Evolutionary conservation across 108 stramenopile genomes (phyloP), one percentile per base, ranked within the genome.

Genomic region (Asterionellopsis glacialis): DNA sequence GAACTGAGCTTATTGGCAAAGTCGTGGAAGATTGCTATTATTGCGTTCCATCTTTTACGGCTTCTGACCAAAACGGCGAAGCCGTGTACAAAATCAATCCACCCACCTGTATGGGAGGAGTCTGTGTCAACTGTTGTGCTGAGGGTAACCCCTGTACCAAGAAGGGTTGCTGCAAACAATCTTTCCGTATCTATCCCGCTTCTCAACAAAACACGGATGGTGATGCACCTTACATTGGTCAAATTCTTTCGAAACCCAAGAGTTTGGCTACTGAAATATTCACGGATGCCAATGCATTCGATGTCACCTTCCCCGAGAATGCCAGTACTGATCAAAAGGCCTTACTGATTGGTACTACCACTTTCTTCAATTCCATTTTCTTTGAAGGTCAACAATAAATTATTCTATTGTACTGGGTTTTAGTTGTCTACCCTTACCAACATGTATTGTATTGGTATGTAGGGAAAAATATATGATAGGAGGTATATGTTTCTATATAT

Each of bases 131-230:
- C 45, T 84, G 76, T 58, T 81, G 72, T 43, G 71, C 82, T 41
- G 84, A 83, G 49, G 88, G 84, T 33, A 81, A 81, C 42, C 85
- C 85, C 16, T 82, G 79, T 45, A 47, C n/a, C 41, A 77, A 81
- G 41, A 70, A 81, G 39, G 88, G 84, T 26, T 90, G 88, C 59
- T 84, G 80, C 73, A 83, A 85, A 64, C 75, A 74, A 25, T 75
- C 84, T 1, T 85, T 80, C 74, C 61, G 72, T 15, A 51, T 90
- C 41, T 90, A 76, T 64, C 66, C 79, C 21, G 78, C 78, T 5
- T 39, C 63, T 9, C 70, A 73, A 39, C 39, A 43, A 4, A 54
- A 74, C 28, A 83, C 79, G 4, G 73, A 81, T 67, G 75, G 70
- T 39, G 72, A 75, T 67, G 83, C 74, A 23, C 69, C 70, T 0